phyloP scores from a whole-genome alignment of 2,329 filamentous ascomycete genomes.

The Cyphellophora europaea region DNA sequence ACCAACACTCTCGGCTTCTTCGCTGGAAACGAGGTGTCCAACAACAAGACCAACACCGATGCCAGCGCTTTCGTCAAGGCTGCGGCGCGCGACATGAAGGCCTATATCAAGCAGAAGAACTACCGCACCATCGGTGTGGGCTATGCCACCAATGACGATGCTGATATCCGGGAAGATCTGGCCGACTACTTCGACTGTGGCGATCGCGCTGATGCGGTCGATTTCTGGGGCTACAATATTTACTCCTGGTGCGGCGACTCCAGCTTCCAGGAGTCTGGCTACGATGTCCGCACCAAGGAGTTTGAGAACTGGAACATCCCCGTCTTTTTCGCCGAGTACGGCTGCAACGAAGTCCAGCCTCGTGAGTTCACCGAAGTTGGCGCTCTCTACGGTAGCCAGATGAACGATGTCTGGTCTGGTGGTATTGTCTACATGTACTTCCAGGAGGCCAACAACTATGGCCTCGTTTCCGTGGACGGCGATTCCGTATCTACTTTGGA shows the following conservation, averaged over 20 bases:
- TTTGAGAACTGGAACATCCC: slow-evolving; percentile 86
- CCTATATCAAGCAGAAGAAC: slow-evolving; percentile 73
- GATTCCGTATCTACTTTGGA: slow-evolving; percentile 55
- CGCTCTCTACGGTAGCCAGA: slow-evolving; percentile 68
- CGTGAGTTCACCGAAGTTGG: slow-evolving; percentile 79
- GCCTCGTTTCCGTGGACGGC: slow-evolving; percentile 51
- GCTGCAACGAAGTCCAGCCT: slow-evolving; percentile 68
- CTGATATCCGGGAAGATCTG: slow-evolving; percentile 68
- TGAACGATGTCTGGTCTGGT: slow-evolving; percentile 83
- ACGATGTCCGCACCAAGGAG: slow-evolving; percentile 71
- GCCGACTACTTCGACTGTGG: slow-evolving; percentile 95
- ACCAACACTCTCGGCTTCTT: slow-evolving; percentile 95
- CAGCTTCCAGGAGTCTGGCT: slow-evolving; percentile 66
- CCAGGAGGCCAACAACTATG: slow-evolving; percentile 83
- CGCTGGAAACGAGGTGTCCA: slow-evolving; percentile 94
- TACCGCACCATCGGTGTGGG: slow-evolving; percentile 79
- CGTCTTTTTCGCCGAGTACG: slow-evolving; percentile 97
- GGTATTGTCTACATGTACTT: slow-evolving; percentile 99
- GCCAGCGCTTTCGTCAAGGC: slow-evolving; percentile 96
- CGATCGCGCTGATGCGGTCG: slow-evolving; percentile 56
- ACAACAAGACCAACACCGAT: slow-evolving; percentile 76
- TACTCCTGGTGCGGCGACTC: slow-evolving; percentile 97
- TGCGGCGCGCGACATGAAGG: slow-evolving; percentile 90
- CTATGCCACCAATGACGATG: slow-evolving; percentile 92
- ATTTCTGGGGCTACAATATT: slow-evolving; percentile 99